Evolutionary conservation across 1,284 basidiomycete species (phyloP).

Genomic region (Polyporus tsugae): DNA sequence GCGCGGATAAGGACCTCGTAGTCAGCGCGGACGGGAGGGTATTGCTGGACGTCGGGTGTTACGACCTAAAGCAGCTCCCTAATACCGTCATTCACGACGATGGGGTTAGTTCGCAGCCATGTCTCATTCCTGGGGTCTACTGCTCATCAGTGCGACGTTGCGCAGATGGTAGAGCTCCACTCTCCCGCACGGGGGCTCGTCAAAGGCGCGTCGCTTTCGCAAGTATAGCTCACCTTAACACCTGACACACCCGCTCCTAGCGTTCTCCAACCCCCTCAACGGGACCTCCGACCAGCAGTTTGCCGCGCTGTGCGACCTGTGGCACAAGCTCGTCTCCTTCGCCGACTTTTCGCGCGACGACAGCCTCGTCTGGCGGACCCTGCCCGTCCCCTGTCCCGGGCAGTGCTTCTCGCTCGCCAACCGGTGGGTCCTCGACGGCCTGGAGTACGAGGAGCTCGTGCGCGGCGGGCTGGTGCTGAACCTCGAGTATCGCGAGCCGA

Average conservation of each 20-base stretch:
- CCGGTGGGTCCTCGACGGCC: not conserved
- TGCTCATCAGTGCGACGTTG: no score
- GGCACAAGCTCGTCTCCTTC: conserved; percentile 2
- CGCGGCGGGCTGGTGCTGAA: not conserved
- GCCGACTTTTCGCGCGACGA: not conserved
- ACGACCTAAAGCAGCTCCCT: not conserved
- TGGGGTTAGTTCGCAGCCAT: not conserved
- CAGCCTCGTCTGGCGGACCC: not conserved
- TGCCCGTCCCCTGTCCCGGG: not conserved
- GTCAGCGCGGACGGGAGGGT: not conserved
- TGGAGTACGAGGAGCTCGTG: not conserved
- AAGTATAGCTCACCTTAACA: not conserved
- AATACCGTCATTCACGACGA: not conserved
- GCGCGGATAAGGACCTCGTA: not conserved
- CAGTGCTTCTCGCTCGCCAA: not conserved
- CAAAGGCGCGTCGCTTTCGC: not conserved
- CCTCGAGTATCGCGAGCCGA: not conserved
- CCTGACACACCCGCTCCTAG: not conserved
- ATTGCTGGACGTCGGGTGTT: not conserved
- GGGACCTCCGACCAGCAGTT: not conserved
- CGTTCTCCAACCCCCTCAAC: not conserved
- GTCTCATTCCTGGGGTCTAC: not conserved
- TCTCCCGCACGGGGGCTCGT: not conserved
- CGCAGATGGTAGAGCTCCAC: not conserved
- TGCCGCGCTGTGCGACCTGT: conserved; percentile 1